Evolutionary conservation across 2,329 filamentous ascomycete species (phyloP).

Genomic region (Berkeleyomyces rouxiae): DNA sequence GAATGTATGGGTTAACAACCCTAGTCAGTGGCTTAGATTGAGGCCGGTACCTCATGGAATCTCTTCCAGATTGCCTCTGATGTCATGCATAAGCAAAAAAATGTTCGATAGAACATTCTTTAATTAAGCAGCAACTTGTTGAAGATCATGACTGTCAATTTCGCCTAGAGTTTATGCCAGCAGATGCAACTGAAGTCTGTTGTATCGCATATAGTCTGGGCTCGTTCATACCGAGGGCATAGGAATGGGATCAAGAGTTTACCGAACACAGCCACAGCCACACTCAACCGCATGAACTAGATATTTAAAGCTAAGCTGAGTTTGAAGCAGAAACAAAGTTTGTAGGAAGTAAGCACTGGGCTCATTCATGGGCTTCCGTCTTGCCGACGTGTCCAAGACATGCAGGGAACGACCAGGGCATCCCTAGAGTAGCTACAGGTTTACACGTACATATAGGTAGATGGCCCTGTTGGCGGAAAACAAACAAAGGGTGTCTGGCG

Average conservation of each 20-base stretch:
- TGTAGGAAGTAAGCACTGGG: neutral
- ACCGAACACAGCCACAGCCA: neutral
- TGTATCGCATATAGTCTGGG: neutral
- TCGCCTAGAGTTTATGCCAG: neutral
- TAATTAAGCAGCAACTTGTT: no score
- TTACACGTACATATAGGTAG: neutral
- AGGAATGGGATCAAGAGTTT: neutral
- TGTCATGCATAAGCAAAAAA: neutral
- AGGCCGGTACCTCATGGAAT: neutral
- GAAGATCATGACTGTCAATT: neutral
- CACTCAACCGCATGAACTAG: neutral
- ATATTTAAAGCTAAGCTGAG: neutral
- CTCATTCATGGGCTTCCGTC: neutral
- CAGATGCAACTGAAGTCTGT: neutral
- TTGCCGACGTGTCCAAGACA: neutral
- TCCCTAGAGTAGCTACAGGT: neutral
- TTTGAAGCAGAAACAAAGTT: neutral
- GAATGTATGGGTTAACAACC: no score
- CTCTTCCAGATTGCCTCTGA: neutral
- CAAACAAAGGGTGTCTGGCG: neutral
- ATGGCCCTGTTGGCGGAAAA: neutral
- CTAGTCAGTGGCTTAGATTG: neutral
- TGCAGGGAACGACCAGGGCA: neutral
- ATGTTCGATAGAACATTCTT: neutral
- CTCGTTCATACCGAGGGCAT: neutral